Evolutionary conservation across 1,284 basidiomycete species (phyloP), one percentile per base, ranked within the genome.

Genomic region (Leccinum cinnamomeum): DNA sequence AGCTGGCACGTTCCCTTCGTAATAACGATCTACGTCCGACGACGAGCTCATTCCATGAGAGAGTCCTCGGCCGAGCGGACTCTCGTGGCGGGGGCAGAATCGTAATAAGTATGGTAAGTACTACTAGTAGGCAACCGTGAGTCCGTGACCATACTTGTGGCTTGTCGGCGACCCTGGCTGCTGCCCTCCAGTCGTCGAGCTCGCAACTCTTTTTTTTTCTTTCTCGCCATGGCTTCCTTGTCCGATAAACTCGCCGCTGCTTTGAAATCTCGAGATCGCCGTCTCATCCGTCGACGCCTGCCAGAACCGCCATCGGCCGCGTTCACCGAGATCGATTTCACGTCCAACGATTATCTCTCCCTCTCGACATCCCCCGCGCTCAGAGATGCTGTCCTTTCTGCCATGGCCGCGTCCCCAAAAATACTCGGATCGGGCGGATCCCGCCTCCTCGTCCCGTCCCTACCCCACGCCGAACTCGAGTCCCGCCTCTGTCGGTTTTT

Each of bases 311-410:
- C 64, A 4, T 65, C 74, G 12, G 23, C 53, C 56, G 16, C 44
- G 11, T 56, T 57, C 11, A 63, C 74, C 12, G 78, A 77, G 62
- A 77, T 84, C 64, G 94, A 97, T 74, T 95, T 96, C 75, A 90
- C 84, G 35, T 91, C 93, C 12, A 98, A 98, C 77, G 96, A 98
- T 79, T 98, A 98, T 77, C 89, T 98, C 62, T 95, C 94, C 0
- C 82, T 99, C 25, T 81, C 94, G 0, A 77, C 79, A 3, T 91
- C 88, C 1, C 65, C 79, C 0, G 66, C 70, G 16, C 81, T 97
- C 7, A 86, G 88, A 51, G 53, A 72, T 0, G 76, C 76, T 11
- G 89, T 93, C 68, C 80, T 95, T 53, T 30, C 69, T 3, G 82
- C 84, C 62, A 80, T 95, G 2, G 62, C 75, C 3, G 60, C 64